These are phyloP conservation scores for Extremus antarcticus DNA, from an alignment of 495 filamentous ascomycete species.

Conservation along the genomic window DNA sequence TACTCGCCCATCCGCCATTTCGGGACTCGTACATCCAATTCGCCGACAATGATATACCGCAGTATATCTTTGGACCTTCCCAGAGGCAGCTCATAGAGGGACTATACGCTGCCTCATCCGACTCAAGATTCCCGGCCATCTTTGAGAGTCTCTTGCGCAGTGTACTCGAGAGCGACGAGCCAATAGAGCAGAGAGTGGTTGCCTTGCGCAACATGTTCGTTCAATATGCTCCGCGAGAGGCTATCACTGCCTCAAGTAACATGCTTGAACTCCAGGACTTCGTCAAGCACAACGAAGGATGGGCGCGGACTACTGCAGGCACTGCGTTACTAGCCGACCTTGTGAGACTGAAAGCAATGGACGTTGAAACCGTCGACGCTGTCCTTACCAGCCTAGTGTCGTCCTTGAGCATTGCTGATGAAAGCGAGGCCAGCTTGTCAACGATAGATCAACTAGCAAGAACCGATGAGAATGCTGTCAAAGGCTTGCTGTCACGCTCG, in stretches of 20 bases:
- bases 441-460: constrained; percentile 28
- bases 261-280: constrained; percentile 26
- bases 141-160: constrained; percentile 1
- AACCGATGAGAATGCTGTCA: constrained; percentile 23
- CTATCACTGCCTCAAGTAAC: constrained; percentile 10
- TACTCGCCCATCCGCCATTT: constrained; percentile 22
- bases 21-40: constrained; percentile 30
- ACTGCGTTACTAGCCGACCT: constrained; percentile 5
- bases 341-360: constrained; percentile 8
- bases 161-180: not conserved
- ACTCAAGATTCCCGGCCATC: constrained; percentile 1
- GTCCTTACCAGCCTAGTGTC: constrained; percentile 27
- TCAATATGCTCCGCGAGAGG: constrained; percentile 13
- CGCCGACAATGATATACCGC: constrained; percentile 38
- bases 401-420: constrained; percentile 25
- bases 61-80: constrained; percentile 46
- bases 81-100: constrained; percentile 29
- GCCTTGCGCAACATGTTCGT: constrained; percentile 21
- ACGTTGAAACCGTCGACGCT: constrained; percentile 17
- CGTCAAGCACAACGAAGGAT: constrained; percentile 10
- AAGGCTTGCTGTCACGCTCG: constrained; percentile 22
- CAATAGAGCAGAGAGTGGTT: not conserved
- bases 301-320: too few relatives aligned
- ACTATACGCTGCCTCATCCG: constrained; percentile 14
- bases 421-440: constrained; percentile 23